Evolutionary conservation across 257 asterid genomes (phyloP).

Genomic region (Paraleonurus japonicus): DNA sequence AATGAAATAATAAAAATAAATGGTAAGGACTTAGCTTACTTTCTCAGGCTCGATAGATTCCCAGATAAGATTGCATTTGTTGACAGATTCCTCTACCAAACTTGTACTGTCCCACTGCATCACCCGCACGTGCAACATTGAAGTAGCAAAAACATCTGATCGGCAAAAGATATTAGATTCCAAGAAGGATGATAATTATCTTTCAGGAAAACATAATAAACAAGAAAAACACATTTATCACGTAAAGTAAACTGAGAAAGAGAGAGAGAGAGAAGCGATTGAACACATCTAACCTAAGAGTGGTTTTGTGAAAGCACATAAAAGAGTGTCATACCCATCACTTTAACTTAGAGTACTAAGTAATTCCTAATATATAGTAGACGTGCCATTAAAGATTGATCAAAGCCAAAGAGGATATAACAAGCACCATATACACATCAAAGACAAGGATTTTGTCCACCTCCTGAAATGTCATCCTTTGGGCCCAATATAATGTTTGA

Average conservation of each 20-base stretch:
- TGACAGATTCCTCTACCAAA: conserved; percentile 78
- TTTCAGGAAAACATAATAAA: conserved; percentile 6
- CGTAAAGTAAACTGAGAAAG: background rate
- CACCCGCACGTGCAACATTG: conserved; percentile 85
- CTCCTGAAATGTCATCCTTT: background rate
- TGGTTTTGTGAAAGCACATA: conserved; percentile 5
- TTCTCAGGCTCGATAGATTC: conserved; percentile 71
- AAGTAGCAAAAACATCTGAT: conserved; percentile 91
- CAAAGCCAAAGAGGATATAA: background rate
- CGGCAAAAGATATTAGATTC: conserved; percentile 30
- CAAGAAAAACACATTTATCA: conserved; percentile 12
- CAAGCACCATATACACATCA: conserved; percentile 7
- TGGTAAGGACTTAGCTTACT: conserved; percentile 41
- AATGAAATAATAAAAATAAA: background rate
- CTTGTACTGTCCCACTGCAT: conserved; percentile 80
- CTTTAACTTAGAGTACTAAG: background rate
- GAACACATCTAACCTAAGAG: conserved; percentile 1
- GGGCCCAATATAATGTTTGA: conserved; percentile 18
- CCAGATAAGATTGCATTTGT: conserved; percentile 73
- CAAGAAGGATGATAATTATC: conserved; percentile 9
- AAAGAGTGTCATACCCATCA: conserved; percentile 13
- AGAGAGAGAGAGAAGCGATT: background rate
- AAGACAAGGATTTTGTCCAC: conserved; percentile 11
- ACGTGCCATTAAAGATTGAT: conserved; percentile 1
- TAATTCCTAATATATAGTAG: background rate